phyloP scores from a whole-genome alignment of 192 early-diverging fungal genomes.

The Linnemannia elongata region DNA sequence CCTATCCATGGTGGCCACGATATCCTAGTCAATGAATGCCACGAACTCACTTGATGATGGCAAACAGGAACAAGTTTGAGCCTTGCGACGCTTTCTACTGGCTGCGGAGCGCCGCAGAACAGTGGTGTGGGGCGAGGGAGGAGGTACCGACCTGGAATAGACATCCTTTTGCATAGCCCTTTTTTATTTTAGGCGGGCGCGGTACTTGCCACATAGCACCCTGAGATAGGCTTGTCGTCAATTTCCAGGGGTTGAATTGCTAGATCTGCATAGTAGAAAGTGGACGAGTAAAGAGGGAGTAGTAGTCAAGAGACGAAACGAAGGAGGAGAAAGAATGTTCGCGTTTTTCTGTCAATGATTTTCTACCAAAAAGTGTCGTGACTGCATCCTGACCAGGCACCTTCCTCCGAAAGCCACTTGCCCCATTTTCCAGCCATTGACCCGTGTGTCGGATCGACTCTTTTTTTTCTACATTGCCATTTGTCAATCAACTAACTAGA shows the following conservation, averaged over 20 bases:
- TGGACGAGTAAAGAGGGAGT: not conserved
- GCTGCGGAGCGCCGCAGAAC: not conserved
- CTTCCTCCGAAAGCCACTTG: not conserved
- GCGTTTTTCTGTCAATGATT: not conserved
- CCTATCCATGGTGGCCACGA: not conserved
- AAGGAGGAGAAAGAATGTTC: not conserved
- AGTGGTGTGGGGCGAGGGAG: not conserved
- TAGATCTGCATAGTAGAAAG: not conserved
- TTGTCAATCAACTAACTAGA: too few relatives aligned
- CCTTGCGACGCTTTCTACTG: not conserved
- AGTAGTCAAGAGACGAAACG: too few relatives aligned
- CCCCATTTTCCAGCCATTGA: not conserved
- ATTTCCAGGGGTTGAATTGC: not conserved
- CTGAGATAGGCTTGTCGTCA: not conserved
- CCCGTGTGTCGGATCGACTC: slow-evolving; percentile 2
- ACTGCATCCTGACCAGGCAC: not conserved
- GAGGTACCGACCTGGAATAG: too few relatives aligned
- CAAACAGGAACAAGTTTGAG: not conserved
- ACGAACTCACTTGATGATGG: not conserved
- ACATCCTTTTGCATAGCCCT: not conserved
- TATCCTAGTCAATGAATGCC: not conserved
- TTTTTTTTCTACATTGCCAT: not conserved
- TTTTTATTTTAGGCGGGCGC: not conserved
- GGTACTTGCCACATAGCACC: not conserved
- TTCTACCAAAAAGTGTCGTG: not conserved